Base-by-base conservation (phyloP, 225 moss, liverwort and hornwort genomes). In the Pleurozium schreberi region DNA sequence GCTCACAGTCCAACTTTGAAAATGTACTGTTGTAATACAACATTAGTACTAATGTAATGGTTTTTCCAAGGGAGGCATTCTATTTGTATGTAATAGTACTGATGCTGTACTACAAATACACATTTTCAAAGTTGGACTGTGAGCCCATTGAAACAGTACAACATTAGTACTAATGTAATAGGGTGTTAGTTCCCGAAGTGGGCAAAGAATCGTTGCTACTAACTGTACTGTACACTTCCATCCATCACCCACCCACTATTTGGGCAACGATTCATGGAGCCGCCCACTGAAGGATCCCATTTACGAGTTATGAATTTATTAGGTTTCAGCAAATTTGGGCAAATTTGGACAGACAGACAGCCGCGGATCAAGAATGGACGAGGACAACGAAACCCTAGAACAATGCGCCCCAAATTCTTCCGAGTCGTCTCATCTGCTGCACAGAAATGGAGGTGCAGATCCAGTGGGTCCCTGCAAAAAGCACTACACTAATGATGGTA, bases 221-320 rank as follows among this genome's bases (percentile, higher is more conserved):
- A n/a, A n/a, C n/a, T n/a, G n/a, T n/a, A n/a, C 36, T 30, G 47
- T 18, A 15, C 15, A 36, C 38, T 65, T 43, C 81, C 64, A 30
- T 10, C 61, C 78, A 40, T 34, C 57, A 42, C 28, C 42, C 38
- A 34, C 30, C 64, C 89, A 79, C 57, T 22, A 75, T 84, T 60
- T 66, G 45, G 66, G 84, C 91, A 81, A 31, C 66, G 31, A 63
- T 91, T 89, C 43, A 74, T 67, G 91, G 80, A 89, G 89, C 84
- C 89, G 67, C 80, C 84, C 84, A 74, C n/a, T n/a, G n/a, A n/a
- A 26, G 71, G 58, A n/a, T 79, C 60, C 71, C 49, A 38, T 57
- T 71, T 52, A 63, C 49, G 26, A 84, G 89, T 61, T 20, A 33
- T 21, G 34, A 43, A 22, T 33, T 45, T 33, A 52, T 17, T 17